These are phyloP conservation scores for Casuarina equisetifolia DNA, from an alignment of 306 rosid species.

Conservation along the genomic window DNA sequence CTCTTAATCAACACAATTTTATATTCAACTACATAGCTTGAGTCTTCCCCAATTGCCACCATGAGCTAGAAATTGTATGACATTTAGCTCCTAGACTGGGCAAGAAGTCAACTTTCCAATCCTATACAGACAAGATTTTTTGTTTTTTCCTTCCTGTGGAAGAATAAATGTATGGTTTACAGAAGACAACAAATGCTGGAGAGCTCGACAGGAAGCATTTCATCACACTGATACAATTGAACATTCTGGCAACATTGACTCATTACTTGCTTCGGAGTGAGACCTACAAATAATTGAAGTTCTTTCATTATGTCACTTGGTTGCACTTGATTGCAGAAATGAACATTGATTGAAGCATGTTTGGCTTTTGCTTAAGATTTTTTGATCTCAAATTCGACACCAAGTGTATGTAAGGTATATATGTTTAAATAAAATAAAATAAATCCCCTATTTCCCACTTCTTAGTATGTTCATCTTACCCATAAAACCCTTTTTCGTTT, in stretches of 20 bases:
- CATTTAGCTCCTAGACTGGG: background rate
- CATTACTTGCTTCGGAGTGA: too few species aligned
- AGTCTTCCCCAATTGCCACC: background rate
- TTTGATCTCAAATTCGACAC: too few species aligned
- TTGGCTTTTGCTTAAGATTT: too few species aligned
- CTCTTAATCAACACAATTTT: background rate
- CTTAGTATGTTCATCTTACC: too few species aligned
- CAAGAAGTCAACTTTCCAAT: background rate
- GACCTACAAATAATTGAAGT: too few species aligned
- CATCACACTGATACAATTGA: background rate
- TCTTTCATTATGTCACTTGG: too few species aligned
- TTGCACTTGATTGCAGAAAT: too few species aligned
- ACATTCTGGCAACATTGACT: background rate
- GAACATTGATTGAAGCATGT: too few species aligned
- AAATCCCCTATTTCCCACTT: background rate
- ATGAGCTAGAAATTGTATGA: background rate
- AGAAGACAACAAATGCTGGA: background rate
- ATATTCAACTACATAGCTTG: background rate
- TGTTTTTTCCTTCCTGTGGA: too few species aligned
- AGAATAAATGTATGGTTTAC: background rate
- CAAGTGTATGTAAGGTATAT: too few species aligned
- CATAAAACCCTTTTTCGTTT: background rate
- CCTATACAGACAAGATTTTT: background rate
- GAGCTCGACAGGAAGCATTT: background rate
- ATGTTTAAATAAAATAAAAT: too few species aligned